Conservation (phyloP, 2,329 filamentous ascomycete species). For the Fonsecaea monophora region DNA sequence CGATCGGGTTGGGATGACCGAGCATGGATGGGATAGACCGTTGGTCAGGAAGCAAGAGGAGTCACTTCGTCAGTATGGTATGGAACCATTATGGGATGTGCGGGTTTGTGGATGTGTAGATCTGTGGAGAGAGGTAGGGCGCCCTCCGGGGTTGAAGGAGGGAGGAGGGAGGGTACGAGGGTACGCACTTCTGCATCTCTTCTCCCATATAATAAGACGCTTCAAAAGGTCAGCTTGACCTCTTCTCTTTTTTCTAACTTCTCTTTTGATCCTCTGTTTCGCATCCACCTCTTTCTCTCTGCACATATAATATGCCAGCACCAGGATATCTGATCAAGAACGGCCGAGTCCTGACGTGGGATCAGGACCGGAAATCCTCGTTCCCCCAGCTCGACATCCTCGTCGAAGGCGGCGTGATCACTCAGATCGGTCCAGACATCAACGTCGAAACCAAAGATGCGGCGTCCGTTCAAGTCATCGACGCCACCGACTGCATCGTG, state of each 20-base stretch:
- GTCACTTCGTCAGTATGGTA: too few relatives aligned
- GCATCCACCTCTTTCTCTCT: neutral
- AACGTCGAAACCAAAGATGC: neutral
- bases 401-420: slow-evolving; percentile 15
- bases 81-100: too few relatives aligned
- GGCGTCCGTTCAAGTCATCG: slow-evolving; percentile 43
- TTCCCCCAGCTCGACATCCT: slow-evolving; percentile 23
- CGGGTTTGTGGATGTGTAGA: too few relatives aligned
- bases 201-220: neutral
- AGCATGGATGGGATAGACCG: too few relatives aligned
- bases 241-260: neutral
- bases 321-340: slow-evolving; percentile 16
- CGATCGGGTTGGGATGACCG: too few relatives aligned
- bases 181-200: too few relatives aligned
- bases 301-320: neutral
- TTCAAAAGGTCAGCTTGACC: too few relatives aligned
- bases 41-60: too few relatives aligned
- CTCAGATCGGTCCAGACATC: slow-evolving; percentile 16
- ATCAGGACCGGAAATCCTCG: neutral
- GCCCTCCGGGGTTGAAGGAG: too few relatives aligned
- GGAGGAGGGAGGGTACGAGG: too few relatives aligned
- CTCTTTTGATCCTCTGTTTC: neutral
- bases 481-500: slow-evolving; percentile 46
- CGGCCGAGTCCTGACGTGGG: neutral
- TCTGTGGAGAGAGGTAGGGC: too few relatives aligned